Evolutionary conservation across 306 rosid species (phyloP).

Genomic region (Prunus fruticosa): DNA sequence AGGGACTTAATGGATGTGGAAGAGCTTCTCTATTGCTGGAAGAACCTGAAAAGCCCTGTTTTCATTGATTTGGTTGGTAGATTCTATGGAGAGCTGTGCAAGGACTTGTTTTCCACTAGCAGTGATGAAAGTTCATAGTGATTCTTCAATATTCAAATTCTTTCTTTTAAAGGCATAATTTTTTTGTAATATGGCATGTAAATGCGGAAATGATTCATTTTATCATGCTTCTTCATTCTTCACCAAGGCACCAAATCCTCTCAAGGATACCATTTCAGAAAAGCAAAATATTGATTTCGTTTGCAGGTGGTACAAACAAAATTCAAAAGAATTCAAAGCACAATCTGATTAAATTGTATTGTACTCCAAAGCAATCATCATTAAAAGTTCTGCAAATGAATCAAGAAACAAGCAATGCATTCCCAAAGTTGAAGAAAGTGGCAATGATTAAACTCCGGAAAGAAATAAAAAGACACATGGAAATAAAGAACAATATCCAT

Average conservation of each 20-base stretch:
- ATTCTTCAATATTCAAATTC: background rate
- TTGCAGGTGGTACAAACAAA: background rate
- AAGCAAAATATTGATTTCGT: background rate
- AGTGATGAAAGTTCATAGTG: constrained; percentile 27
- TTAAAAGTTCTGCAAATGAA: background rate
- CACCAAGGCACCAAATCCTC: background rate
- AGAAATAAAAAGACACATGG: background rate
- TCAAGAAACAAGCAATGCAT: background rate
- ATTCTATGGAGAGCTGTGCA: constrained; percentile 92
- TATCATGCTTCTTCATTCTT: background rate
- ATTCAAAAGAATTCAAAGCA: background rate
- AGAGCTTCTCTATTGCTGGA: constrained; percentile 86
- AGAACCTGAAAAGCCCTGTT: constrained; percentile 67
- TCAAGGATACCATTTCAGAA: background rate
- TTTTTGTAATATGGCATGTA: background rate
- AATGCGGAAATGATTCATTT: background rate
- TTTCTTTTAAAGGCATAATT: background rate
- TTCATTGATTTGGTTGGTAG: constrained; percentile 71
- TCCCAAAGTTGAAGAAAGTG: background rate
- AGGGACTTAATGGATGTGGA: constrained; percentile 77
- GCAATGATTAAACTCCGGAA: background rate
- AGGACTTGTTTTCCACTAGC: constrained; percentile 69
- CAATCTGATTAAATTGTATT: background rate
- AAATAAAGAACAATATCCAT: background rate
- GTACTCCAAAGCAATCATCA: background rate